These are phyloP conservation scores for Cetradonia linearis DNA, from an alignment of 495 filamentous ascomycete species.

Conservation along the genomic window DNA sequence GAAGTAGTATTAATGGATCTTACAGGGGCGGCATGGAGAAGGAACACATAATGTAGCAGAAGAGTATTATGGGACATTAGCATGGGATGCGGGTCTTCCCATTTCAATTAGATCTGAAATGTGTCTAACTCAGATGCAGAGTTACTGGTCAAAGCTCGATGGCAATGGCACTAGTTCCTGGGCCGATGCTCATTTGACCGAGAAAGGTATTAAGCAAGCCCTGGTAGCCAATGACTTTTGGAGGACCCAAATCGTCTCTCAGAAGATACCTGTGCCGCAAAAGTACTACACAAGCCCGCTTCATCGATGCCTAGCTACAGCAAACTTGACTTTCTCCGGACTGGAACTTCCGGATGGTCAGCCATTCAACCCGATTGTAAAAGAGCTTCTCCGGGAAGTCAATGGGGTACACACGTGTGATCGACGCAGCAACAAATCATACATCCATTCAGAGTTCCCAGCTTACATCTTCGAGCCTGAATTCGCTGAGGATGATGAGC, in stretches of 20 bases:
- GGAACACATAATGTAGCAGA: conserved; percentile 63
- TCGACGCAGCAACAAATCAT: conserved; percentile 45
- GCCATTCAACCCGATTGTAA: conserved; percentile 53
- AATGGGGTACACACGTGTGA: conserved; percentile 76
- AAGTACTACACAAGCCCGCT: conserved; percentile 61
- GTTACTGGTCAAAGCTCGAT: conserved; percentile 60
- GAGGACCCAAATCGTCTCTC: conserved; percentile 38
- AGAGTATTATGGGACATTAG: conserved; percentile 51
- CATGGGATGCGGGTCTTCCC: conserved; percentile 43
- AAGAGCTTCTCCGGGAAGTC: conserved; percentile 61
- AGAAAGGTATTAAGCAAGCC: conserved; percentile 52
- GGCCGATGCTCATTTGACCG: conserved; percentile 61
- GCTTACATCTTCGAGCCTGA: conserved; percentile 49
- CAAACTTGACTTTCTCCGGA: conserved; percentile 47
- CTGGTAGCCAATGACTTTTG: conserved; percentile 53
- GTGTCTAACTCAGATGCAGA: conserved; percentile 23
- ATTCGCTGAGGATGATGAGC: conserved; percentile 52
- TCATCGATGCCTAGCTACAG: conserved; percentile 55
- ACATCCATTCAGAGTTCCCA: conserved; percentile 50
- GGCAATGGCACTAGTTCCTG: conserved; percentile 57
- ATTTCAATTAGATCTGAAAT: background rate
- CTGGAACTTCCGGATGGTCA: conserved; percentile 39
- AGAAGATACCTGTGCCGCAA: conserved; percentile 53
- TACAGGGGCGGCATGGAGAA: conserved; percentile 51
- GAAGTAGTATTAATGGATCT: background rate